Evolutionary conservation across 352 stramenopile genomes (phyloP), one percentile per base, ranked within the genome.

Genomic region (Hyaloperonospora arabidopsidis): DNA sequence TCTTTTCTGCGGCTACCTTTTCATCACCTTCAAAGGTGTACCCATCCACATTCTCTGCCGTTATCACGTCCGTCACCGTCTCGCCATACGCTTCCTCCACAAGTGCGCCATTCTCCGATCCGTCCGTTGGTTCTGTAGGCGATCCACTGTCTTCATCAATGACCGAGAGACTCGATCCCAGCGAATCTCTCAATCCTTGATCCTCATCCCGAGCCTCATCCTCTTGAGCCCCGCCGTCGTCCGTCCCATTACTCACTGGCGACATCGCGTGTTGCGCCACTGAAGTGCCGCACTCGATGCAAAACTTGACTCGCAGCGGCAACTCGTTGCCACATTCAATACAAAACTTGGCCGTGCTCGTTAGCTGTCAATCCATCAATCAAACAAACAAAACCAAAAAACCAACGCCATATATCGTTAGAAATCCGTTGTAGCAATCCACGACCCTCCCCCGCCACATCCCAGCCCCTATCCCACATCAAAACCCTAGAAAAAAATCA

Each of bases 291-390:
- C 83, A 93, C 51, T 93, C 80, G 53, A 93, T 93, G 44, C 83
- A 93, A 19, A 93, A 90, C 53, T 93, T 93, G 22, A 93, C 83
- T 23, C 74, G 65, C 15, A 68, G 64, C 10, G 80, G 76, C 44
- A 93, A 52, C 19, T 93, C 83, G 46, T 93, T 82, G 36, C 83
- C 83, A 56, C 83, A 93, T 52, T 93, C 83, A 45, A 93, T 84
- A 49, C 79, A 89, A 49, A 89, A 89, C 59, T 89, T 89, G 57
- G 70, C 61, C n/a, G 67, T 68, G 50, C 72, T 87, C 21, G 73
- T 62, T 40, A 87, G 57, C 78, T 89, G 29, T 44, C 38, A 52
- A 57, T 45, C 49, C 58, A 19, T 4, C 7, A 41, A 44, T 32
- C 25, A 57, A 51, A 54, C 34, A 46, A 29, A 55, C 57, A 67